A percentile compares a stretch with the other conserved stretches of the same genome.
Conservation (phyloP, 352 stramenopile species). For the Globisporangium sylvaticum region DNA sequence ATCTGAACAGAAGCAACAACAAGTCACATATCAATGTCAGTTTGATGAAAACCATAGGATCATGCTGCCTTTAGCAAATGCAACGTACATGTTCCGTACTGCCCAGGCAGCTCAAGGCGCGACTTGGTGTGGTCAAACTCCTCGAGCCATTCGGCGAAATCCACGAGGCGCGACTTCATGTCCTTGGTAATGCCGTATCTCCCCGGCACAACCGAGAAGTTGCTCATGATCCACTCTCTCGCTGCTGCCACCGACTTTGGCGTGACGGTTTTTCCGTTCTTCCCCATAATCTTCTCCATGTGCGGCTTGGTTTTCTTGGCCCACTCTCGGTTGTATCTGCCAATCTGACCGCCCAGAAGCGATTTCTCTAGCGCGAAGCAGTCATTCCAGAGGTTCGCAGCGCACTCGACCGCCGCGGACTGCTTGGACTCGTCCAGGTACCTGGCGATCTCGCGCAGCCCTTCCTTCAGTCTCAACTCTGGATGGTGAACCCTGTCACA, state of each 20-base stretch:
- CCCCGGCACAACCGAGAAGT: constrained; percentile 67
- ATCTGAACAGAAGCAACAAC: constrained; percentile 26
- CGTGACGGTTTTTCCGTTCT: constrained; percentile 50
- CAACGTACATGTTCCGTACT: constrained; percentile 68
- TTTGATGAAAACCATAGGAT: not conserved
- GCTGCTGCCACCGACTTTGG: constrained; percentile 49
- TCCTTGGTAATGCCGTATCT: constrained; percentile 73
- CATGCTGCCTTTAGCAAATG: not conserved
- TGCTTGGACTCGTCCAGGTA: constrained; percentile 52
- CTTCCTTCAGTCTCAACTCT: constrained; percentile 79
- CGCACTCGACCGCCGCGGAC: constrained; percentile 25
- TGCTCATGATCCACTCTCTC: constrained; percentile 65
- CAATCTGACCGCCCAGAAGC: constrained; percentile 55
- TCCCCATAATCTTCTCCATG: constrained; percentile 72
- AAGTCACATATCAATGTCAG: not conserved
- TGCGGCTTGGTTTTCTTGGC: constrained; percentile 42
- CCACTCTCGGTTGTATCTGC: constrained; percentile 79
- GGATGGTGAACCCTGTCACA: constrained; percentile 67
- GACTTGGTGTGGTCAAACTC: constrained; percentile 75
- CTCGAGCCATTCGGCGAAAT: constrained; percentile 85
- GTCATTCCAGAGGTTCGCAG: constrained; percentile 49
- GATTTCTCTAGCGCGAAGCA: constrained; percentile 54
- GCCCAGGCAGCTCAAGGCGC: constrained; percentile 69
- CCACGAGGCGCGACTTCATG: constrained; percentile 72
- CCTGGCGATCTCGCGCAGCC: constrained; percentile 57